phyloP scores from a whole-genome alignment of 495 filamentous ascomycete genomes.

The Penicillium lagena region DNA sequence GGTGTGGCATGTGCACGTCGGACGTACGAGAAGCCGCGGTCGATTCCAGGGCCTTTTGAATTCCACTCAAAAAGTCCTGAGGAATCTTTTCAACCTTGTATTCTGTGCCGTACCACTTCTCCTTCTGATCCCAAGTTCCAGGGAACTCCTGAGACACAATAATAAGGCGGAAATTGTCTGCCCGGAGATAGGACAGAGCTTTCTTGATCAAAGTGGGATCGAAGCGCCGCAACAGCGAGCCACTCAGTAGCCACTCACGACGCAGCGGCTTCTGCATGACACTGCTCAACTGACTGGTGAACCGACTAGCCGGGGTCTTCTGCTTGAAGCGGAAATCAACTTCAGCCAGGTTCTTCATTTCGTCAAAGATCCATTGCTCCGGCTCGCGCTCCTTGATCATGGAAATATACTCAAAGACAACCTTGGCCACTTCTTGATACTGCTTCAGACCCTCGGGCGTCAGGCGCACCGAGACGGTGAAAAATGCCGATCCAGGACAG shows the following conservation, averaged over 20 bases:
- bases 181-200: constrained; percentile 66
- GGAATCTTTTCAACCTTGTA: constrained; percentile 83
- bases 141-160: constrained; percentile 78
- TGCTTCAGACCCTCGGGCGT: constrained; percentile 82
- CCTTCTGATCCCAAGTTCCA: constrained; percentile 77
- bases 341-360: constrained; percentile 81
- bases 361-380: constrained; percentile 88
- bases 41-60: constrained; percentile 56
- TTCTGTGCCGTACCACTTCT: constrained; percentile 98
- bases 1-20: constrained; percentile 80
- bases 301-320: constrained; percentile 82
- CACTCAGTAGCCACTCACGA: constrained; percentile 80
- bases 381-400: constrained; percentile 76
- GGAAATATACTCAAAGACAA: constrained; percentile 89
- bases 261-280: constrained; percentile 88
- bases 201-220: constrained; percentile 69
- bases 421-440: constrained; percentile 81
- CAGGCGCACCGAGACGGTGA: constrained; percentile 71
- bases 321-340: constrained; percentile 93
- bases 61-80: constrained; percentile 60
- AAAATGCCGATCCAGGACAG: constrained; percentile 79
- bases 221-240: constrained; percentile 67
- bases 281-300: constrained; percentile 73
- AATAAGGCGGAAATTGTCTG: constrained; percentile 83
- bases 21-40: constrained; percentile 52